Percentiles rank a stretch among this genome's conserved stretches.
These are phyloP conservation scores for Diplodia mutila DNA, from an alignment of 2,329 filamentous ascomycete genomes.

Conservation along the genomic window DNA sequence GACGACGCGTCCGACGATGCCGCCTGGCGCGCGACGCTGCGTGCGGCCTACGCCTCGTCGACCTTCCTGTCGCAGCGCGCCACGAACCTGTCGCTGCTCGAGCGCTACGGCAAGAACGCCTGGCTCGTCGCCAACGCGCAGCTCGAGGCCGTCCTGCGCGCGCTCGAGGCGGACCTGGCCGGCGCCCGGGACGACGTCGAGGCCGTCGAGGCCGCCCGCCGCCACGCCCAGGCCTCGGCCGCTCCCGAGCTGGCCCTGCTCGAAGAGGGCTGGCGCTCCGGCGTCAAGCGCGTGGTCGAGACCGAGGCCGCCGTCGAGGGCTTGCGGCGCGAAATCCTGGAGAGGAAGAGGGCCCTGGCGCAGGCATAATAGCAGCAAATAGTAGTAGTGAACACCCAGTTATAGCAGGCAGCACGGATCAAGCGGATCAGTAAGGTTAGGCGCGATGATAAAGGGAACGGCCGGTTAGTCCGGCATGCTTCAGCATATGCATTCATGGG, in stretches of 20 bases:
- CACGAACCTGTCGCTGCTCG: constrained; percentile 72
- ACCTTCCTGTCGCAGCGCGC: constrained; percentile 61
- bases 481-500: background rate
- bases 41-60: constrained; percentile 61
- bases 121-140: constrained; percentile 88
- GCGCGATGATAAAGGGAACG: background rate
- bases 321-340: constrained; percentile 52
- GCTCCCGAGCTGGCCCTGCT: constrained; percentile 73
- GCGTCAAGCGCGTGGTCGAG: constrained; percentile 80
- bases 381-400: background rate
- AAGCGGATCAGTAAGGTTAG: background rate
- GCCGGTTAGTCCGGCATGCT: background rate
- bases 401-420: background rate
- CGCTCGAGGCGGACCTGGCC: constrained; percentile 75
- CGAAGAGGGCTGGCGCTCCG: constrained; percentile 78
- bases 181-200: constrained; percentile 71
- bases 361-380: background rate
- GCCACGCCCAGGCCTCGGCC: constrained; percentile 70
- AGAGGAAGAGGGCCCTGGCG: constrained; percentile 34
- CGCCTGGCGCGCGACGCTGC: constrained; percentile 57
- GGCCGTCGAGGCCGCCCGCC: constrained; percentile 70
- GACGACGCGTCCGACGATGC: constrained; percentile 45
- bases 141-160: constrained; percentile 71
- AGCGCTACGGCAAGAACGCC: constrained; percentile 82
- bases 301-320: constrained; percentile 82